These are phyloP conservation scores for Huiozyma naganishii DNA, from an alignment of 805 yeast species.

Conservation along the genomic window DNA sequence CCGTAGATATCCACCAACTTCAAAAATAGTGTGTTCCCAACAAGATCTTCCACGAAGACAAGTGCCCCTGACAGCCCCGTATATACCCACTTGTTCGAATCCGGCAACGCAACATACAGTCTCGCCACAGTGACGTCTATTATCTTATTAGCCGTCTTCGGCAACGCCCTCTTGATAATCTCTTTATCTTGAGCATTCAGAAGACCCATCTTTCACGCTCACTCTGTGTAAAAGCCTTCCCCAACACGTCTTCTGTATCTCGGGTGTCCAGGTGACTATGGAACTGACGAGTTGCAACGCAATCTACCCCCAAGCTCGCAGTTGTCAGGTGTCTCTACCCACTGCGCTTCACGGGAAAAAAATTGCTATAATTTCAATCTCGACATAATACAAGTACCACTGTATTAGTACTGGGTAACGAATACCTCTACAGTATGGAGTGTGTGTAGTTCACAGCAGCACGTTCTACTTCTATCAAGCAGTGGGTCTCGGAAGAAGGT, in stretches of 20 bases:
- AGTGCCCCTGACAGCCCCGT: slow-evolving; percentile 88
- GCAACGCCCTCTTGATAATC: slow-evolving; percentile 77
- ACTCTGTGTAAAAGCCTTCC: neutral
- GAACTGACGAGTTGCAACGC: too few relatives aligned
- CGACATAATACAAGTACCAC: too few relatives aligned
- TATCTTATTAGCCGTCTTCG: slow-evolving; percentile 78
- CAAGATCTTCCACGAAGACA: slow-evolving; percentile 78
- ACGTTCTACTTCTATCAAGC: too few relatives aligned
- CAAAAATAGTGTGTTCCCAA: slow-evolving; percentile 87
- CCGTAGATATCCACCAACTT: slow-evolving; percentile 82
- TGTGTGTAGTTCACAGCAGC: too few relatives aligned
- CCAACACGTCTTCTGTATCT: neutral
- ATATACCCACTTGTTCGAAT: slow-evolving; percentile 67
- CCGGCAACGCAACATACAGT: slow-evolving; percentile 82
- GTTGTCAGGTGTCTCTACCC: too few relatives aligned
- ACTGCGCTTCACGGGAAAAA: too few relatives aligned
- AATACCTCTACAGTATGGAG: too few relatives aligned
- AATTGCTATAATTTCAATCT: too few relatives aligned
- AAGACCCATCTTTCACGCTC: slow-evolving; percentile 25
- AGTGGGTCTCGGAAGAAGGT: too few relatives aligned
- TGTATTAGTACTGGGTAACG: too few relatives aligned
- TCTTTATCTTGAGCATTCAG: slow-evolving; percentile 63
- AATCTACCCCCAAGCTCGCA: too few relatives aligned
- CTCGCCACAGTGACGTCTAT: slow-evolving; percentile 86
- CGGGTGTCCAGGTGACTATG: too few relatives aligned